Evolutionary conservation across 345 rosid species (phyloP), one percentile per base, ranked within the genome.

Genomic region (Hypericum perforatum): DNA sequence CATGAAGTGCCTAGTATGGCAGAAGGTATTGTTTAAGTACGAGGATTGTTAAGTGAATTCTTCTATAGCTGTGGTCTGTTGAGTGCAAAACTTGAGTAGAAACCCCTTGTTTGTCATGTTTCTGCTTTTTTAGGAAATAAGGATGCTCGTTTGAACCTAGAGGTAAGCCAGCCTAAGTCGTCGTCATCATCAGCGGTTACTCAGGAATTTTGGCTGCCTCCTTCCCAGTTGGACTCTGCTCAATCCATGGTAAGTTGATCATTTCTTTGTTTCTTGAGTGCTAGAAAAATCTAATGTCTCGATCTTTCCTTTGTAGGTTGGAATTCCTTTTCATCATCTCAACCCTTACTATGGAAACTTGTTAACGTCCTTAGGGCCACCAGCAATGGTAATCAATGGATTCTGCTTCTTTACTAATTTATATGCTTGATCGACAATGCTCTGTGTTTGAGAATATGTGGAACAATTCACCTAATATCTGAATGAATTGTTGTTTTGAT

Each of bases 321-420:
- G 47, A 11, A 10, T 77, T 54, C 74, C 84, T 0, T 37, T 72
- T 58, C 82, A 72, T 53, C 76, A 64, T 71, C 70, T 74, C 52
- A 83, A 82, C 63, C 90, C 82, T 52, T 78, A 70, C 59, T 66
- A 49, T 38, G 65, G 82, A 22, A 71, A 82, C 41, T 38, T 73
- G 45, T 37, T 76, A 10, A 66, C 84, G 61, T 56, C 84, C 10
- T 74, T 70, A 53, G 68, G 68, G 16, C 78, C 78, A 7, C 86
- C 77, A 40, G 64, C 77, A 49, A 54, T 63, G 54, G 97, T 82
- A 52, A 69, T 76, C 61, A 56, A 37, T 60, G 48, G 56, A 8
- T 37, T 49, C 15, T 9, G 12, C 6, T 57, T 49, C 5, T 58
- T 57, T 39, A 43, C 13, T 56, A 2, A 41, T 45, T 15, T 48